A percentile compares a stretch with the other conserved stretches of the same genome.
Conservation (phyloP, 23 red algal species). For the Gracilaria vermiculophylla region DNA sequence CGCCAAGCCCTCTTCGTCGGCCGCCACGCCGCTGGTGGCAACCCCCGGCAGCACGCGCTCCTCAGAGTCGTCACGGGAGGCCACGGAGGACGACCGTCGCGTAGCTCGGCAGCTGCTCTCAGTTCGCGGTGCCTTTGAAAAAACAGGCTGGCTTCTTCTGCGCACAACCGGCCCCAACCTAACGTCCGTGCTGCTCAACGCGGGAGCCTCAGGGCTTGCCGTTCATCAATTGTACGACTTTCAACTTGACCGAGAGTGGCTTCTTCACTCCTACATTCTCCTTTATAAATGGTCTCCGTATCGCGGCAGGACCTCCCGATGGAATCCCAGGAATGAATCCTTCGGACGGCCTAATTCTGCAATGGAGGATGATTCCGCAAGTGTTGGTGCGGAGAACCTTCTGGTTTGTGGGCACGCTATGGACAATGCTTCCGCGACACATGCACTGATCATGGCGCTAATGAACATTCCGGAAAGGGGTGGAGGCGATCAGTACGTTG, state of each 20-base stretch:
- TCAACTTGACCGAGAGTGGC: not conserved
- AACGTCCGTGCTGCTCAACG: conserved; percentile 24
- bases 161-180: conserved; percentile 14
- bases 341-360: not conserved
- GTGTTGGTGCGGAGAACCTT: not conserved
- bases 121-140: not conserved
- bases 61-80: not conserved
- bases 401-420: conserved; percentile 45
- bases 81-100: not conserved
- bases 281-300: conserved; percentile 66
- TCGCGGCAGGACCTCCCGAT: conserved; percentile 9
- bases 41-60: not conserved
- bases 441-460: conserved; percentile 35
- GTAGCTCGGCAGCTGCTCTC: not conserved
- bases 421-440: conserved; percentile 55
- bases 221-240: conserved; percentile 60
- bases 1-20: conserved; percentile 8
- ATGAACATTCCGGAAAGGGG: conserved; percentile 36
- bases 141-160: conserved; percentile 57
- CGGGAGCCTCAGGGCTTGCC: conserved; percentile 34
- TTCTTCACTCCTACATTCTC: conserved; percentile 19
- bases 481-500: not conserved
- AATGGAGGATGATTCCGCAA: conserved; percentile 29
- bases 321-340: conserved; percentile 29
- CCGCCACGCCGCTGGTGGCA: conserved; percentile 6